Evolutionary conservation across 352 stramenopile genomes (phyloP).

Genomic region (Pythium insidiosum): DNA sequence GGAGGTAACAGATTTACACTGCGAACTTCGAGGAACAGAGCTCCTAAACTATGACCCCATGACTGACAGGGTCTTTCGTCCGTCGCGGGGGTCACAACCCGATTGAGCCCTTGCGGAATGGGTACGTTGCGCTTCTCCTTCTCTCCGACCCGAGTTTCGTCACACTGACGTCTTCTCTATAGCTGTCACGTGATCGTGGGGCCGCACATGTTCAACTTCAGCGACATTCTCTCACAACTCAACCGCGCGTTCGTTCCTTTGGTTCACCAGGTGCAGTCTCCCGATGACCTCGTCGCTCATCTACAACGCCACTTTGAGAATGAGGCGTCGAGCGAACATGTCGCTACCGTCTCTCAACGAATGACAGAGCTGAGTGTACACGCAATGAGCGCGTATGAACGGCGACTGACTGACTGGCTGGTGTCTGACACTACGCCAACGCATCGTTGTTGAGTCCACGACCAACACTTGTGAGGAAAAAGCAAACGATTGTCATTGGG

Average conservation of each 20-base stretch:
- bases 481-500: too few species aligned
- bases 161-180: too few species aligned
- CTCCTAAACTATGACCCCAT: neutral
- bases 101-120: constrained; percentile 59
- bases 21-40: neutral
- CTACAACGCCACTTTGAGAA: neutral
- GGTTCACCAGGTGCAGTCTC: neutral
- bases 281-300: neutral
- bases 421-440: constrained; percentile 1
- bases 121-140: constrained; percentile 16
- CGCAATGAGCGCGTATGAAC: constrained; percentile 26
- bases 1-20: constrained; percentile 23
- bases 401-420: constrained; percentile 28
- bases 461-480: too few species aligned
- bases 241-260: neutral
- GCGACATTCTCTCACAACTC: constrained; percentile 28
- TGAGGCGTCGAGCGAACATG: too few species aligned
- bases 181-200: constrained; percentile 59
- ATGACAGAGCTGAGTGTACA: constrained; percentile 20
- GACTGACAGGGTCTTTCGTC: constrained; percentile 38
- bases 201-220: constrained; percentile 67
- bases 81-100: constrained; percentile 62
- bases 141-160: neutral
- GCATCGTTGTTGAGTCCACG: too few species aligned
- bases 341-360: too few species aligned